Base-by-base conservation (phyloP, 2,329 filamentous ascomycete genomes). In the Botryotinia convoluta region DNA sequence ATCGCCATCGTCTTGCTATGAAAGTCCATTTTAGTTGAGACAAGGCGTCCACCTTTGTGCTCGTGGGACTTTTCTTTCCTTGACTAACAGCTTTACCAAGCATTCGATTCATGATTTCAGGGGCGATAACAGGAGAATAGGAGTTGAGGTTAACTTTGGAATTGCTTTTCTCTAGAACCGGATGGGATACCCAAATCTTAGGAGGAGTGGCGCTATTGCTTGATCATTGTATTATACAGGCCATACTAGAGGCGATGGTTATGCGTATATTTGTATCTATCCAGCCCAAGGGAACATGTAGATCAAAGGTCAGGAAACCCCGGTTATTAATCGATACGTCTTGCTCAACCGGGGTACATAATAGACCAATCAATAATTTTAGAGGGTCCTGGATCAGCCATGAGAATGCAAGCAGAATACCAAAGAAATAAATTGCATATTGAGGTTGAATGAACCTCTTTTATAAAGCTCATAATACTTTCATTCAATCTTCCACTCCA, bases 161-260 rank as follows among this genome's bases (percentile, higher is more conserved):
- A 57, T 69, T 57, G 35, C 48, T 69, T 69, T 57, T 59, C 20
- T 32, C n/a, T 42, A 22, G 35, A 57, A 57, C 26, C 35, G 35
- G 48, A 57, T 14, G 35, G 37, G 37, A 69, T 69, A 69, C 65
- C 63, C 32, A 69, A 16, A 57, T 69, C 48, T 59, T 42, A 42
- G 39, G 26, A 57, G 48, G n/a, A 42, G 29, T 26, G 18, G 65
- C 26, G n/a, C 48, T 42, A 32, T 69, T 57, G 65, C 48, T 69
- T 44, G 39, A 42, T 48, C 54, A 16, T 57, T 42, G 65, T 59
- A 57, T 42, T 20, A 29, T 57, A 69, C n/a, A n/a, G 22, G 14
- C 35, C 16, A 42, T 29, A 32, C 4, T 18, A 68, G 35, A 39
- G 37, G 35, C 51, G 48, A 29, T 44, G 18, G 6, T n/a, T 32